Evolutionary conservation across 805 yeast genomes (phyloP).

Genomic region (Metschnikowia kofuensis): DNA sequence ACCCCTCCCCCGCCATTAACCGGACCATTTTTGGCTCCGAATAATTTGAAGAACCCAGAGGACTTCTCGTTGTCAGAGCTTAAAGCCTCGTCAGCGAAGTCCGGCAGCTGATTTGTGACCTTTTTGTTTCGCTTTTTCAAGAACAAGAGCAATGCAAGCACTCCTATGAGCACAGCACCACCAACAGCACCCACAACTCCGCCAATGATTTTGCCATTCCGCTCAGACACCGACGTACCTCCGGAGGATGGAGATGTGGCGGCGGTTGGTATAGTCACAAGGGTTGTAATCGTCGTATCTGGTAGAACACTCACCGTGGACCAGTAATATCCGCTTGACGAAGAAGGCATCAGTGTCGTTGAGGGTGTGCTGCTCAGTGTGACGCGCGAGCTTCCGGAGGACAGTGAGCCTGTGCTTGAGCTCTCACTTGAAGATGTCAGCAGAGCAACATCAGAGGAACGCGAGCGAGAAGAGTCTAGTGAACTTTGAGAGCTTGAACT

Average conservation of each 20-base stretch:
- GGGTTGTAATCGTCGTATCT: constrained; percentile 41
- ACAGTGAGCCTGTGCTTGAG: neutral
- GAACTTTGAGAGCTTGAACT: neutral
- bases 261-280: constrained; percentile 37
- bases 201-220: constrained; percentile 36
- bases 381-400: neutral
- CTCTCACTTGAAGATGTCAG: constrained; percentile 3
- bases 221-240: constrained; percentile 8
- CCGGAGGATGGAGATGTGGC: constrained; percentile 14
- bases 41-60: constrained; percentile 29
- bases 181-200: constrained; percentile 47
- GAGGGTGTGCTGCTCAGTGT: neutral
- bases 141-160: constrained; percentile 34
- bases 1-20: constrained; percentile 18
- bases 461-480: neutral
- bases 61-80: constrained; percentile 19
- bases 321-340: constrained; percentile 8
- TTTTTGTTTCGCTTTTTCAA: constrained; percentile 30
- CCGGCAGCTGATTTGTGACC: constrained; percentile 42
- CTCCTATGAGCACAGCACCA: constrained; percentile 42
- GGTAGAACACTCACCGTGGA: constrained; percentile 23
- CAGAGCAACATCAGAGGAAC: neutral
- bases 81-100: constrained; percentile 35
- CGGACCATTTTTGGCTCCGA: constrained; percentile 24
- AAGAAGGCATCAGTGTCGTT: constrained; percentile 7